A percentile compares a stretch with the other conserved stretches of the same genome.
Evolutionary conservation across 345 rosid genomes (phyloP).

Genomic region (Salix caprea): DNA sequence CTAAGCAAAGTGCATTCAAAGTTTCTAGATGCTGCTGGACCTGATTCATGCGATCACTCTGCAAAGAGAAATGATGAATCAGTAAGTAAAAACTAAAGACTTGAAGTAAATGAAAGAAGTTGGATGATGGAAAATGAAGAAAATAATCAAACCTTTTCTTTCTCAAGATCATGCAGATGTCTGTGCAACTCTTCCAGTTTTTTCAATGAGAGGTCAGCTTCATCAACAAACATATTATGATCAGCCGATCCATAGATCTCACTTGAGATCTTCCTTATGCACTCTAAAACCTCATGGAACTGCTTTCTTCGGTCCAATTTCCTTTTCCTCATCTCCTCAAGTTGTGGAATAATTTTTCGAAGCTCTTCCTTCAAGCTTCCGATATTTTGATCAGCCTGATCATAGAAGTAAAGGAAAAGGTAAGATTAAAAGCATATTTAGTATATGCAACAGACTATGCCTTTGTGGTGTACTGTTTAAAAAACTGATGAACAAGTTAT

Average conservation of each 20-base stretch:
- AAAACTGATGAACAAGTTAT: not conserved
- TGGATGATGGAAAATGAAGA: not conserved
- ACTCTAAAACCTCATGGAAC: slow-evolving; percentile 58
- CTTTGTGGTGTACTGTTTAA: not conserved
- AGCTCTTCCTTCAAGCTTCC: slow-evolving; percentile 91
- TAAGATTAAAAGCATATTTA: not conserved
- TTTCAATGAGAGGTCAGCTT: slow-evolving; percentile 50
- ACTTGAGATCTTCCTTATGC: slow-evolving; percentile 43
- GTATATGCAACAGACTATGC: not conserved
- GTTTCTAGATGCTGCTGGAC: slow-evolving; percentile 38
- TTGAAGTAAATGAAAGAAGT: not conserved
- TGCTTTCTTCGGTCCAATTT: slow-evolving; percentile 75
- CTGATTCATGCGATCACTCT: slow-evolving; percentile 47
- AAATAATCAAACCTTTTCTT: slow-evolving; percentile 49
- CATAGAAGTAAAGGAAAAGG: not conserved
- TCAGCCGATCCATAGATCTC: slow-evolving; percentile 54
- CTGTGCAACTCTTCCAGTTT: slow-evolving; percentile 47
- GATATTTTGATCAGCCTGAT: slow-evolving; percentile 64
- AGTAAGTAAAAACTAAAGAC: not conserved
- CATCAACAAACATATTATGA: slow-evolving; percentile 41
- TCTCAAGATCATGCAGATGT: slow-evolving; percentile 42
- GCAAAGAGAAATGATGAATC: not conserved
- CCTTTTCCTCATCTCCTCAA: slow-evolving; percentile 87
- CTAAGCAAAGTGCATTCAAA: slow-evolving; percentile 44
- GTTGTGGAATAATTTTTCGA: slow-evolving; percentile 57